Evolutionary conservation across 108 stramenopile genomes (phyloP).

Genomic region (Cylindrotheca closterium): DNA sequence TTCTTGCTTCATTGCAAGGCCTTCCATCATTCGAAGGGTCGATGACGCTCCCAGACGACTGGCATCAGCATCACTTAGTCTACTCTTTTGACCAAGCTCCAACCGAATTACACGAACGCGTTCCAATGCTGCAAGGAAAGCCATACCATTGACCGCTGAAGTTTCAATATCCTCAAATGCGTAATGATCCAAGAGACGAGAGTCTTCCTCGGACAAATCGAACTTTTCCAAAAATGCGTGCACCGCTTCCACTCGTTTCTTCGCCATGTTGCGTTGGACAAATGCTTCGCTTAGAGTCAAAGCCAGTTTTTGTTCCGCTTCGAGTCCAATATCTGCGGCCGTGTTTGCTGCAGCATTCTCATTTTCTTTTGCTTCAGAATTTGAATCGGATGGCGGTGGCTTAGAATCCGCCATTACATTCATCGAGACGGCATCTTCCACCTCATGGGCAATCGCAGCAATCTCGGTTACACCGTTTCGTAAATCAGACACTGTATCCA

Average conservation of each 20-base stretch:
- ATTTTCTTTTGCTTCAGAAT: not conserved
- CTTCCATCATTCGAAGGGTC: slow-evolving; percentile 85
- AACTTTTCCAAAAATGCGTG: slow-evolving; percentile 81
- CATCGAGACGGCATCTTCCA: slow-evolving; percentile 44
- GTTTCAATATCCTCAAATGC: slow-evolving; percentile 63
- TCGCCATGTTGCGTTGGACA: slow-evolving; percentile 40
- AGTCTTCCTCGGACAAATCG: slow-evolving; percentile 74
- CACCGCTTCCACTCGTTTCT: slow-evolving; percentile 54
- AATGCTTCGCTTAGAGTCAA: slow-evolving; percentile 48
- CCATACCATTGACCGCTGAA: slow-evolving; percentile 52
- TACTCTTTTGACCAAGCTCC: slow-evolving; percentile 40
- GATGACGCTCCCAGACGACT: slow-evolving; percentile 62
- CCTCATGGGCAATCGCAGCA: slow-evolving; percentile 53
- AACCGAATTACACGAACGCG: slow-evolving; percentile 63
- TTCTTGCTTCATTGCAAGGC: slow-evolving; percentile 76
- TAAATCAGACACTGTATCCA: slow-evolving; percentile 47
- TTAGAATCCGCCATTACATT: slow-evolving; percentile 25
- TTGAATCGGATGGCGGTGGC: not conserved
- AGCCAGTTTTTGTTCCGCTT: slow-evolving; percentile 60
- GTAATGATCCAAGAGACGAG: slow-evolving; percentile 73
- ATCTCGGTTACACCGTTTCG: slow-evolving; percentile 52
- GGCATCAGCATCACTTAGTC: not conserved
- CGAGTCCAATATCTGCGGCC: slow-evolving; percentile 37
- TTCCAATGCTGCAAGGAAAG: slow-evolving; percentile 75
- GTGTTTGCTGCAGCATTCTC: not conserved